Base-by-base conservation (phyloP, 73 alveolate species). In the Paramecium octaurelia region DNA sequence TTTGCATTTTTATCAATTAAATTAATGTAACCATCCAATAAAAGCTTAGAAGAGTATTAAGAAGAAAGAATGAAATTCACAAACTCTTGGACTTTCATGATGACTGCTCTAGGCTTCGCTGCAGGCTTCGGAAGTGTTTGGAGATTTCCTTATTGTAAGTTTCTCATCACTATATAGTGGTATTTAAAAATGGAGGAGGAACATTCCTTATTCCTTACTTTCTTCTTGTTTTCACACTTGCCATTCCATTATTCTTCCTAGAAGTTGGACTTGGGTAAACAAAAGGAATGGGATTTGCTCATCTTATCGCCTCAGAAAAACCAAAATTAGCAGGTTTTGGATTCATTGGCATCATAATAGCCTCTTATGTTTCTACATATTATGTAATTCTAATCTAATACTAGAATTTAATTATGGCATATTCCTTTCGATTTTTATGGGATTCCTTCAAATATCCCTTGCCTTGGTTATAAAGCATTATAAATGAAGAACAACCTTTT, bases 81-180 rank as follows among this genome's bases (percentile, higher is more conserved):
- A 27, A 70, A 48, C 42, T 89, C 86, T n/a, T 71, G 42, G 58
- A 83, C 86, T 36, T 89, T 70, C 68, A 48, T 89, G 80, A 23
- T 89, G 42, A 71, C 96, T 8, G 88, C 91, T 58, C 44, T 94
- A 40, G 97, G 97, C 1, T 94, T 59, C 77, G 94, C 95, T 57
- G 97, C 94, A 6, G 97, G 97, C 2, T 94, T 92, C 34, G 97
- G 97, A 31, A 86, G 91, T 70, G 94, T 94, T 21, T 94, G 97
- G 97, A 92, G 97, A 76, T 94, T 94, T 46, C 97, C 97, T 27
- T 94, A 94, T 71, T 54, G 93, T 84, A 94, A 12, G 77, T 48
- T 58, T 10, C 8, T 9, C 58, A 88, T 20, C 86, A 73, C 10
- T 29, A 68, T 29, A 1, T 36, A 48, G 88, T 87, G 64, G 89